These are phyloP conservation scores for Talaromyces marneffei DNA, from an alignment of 2,329 filamentous ascomycete genomes.

Conservation along the genomic window DNA sequence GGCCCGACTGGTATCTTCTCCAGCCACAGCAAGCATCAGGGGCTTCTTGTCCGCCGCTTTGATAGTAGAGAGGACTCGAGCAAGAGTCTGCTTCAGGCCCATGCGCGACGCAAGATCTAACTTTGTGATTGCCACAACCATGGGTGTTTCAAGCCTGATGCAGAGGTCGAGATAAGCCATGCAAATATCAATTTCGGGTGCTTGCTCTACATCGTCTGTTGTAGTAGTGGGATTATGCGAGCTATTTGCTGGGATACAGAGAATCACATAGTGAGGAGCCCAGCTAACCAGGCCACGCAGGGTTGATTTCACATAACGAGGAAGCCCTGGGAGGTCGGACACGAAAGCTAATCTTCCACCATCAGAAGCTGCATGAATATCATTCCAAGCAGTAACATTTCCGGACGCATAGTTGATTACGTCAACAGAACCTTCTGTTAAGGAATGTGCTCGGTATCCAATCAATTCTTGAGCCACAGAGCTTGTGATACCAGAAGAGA, in stretches of 20 bases:
- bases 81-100: slow-evolving; percentile 64
- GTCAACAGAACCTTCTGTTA: slow-evolving; percentile 40
- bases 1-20: slow-evolving; percentile 44
- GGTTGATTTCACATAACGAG: slow-evolving; percentile 82
- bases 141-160: slow-evolving; percentile 68
- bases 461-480: slow-evolving; percentile 91
- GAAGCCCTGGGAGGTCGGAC: slow-evolving; percentile 86
- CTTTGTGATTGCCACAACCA: slow-evolving; percentile 84
- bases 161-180: slow-evolving; percentile 80
- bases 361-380: slow-evolving; percentile 76
- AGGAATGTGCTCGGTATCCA: slow-evolving; percentile 57
- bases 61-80: slow-evolving; percentile 67
- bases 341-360: slow-evolving; percentile 74
- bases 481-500: slow-evolving; percentile 84
- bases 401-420: slow-evolving; percentile 75
- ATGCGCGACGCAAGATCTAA: slow-evolving; percentile 74
- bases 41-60: slow-evolving; percentile 71
- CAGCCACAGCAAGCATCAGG: slow-evolving; percentile 54
- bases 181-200: slow-evolving; percentile 62
- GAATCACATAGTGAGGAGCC: slow-evolving; percentile 87
- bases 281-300: slow-evolving; percentile 87
- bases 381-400: slow-evolving; percentile 87
- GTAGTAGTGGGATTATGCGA: slow-evolving; percentile 40
- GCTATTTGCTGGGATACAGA: slow-evolving; percentile 81
- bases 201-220: slow-evolving; percentile 23